Evolutionary conservation across 495 filamentous ascomycete genomes (phyloP).

Genomic region (Penicillium lagena): DNA sequence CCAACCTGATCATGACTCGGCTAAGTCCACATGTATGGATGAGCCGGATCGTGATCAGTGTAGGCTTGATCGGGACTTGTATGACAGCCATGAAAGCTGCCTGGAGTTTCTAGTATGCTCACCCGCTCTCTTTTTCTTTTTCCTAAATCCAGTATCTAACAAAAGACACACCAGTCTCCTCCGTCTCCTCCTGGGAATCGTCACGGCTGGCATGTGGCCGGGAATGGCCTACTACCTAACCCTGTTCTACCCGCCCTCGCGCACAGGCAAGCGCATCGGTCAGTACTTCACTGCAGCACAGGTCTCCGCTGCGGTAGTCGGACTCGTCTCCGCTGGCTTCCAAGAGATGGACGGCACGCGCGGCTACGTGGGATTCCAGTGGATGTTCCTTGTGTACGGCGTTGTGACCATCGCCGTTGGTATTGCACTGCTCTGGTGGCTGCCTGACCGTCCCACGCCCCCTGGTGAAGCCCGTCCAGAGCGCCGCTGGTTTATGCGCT

Average conservation of each 20-base stretch:
- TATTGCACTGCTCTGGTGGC: constrained; percentile 74
- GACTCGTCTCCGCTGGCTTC: constrained; percentile 84
- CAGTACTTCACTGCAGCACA: constrained; percentile 86
- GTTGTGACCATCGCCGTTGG: constrained; percentile 66
- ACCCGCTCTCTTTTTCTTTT: not conserved
- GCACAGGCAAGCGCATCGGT: constrained; percentile 83
- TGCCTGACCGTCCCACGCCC: constrained; percentile 72
- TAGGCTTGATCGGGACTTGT: constrained; percentile 75
- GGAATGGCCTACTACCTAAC: constrained; percentile 93
- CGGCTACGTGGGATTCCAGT: constrained; percentile 79
- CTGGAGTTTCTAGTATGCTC: constrained; percentile 76
- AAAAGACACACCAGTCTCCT: constrained; percentile 48
- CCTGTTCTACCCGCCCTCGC: constrained; percentile 81
- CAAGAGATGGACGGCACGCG: constrained; percentile 78
- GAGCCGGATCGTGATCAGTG: constrained; percentile 83
- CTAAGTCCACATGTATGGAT: constrained; percentile 87
- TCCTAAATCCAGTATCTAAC: not conserved
- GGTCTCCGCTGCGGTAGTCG: constrained; percentile 83
- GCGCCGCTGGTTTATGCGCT: constrained; percentile 44
- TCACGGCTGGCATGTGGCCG: constrained; percentile 92
- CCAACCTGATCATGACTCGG: constrained; percentile 82
- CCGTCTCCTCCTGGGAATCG: constrained; percentile 78
- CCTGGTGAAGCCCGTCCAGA: constrained; percentile 46
- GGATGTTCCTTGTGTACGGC: constrained; percentile 93
- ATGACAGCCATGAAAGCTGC: constrained; percentile 73